Evolutionary conservation across 352 stramenopile genomes (phyloP).

Genomic region (Stramenopiles sp.): DNA sequence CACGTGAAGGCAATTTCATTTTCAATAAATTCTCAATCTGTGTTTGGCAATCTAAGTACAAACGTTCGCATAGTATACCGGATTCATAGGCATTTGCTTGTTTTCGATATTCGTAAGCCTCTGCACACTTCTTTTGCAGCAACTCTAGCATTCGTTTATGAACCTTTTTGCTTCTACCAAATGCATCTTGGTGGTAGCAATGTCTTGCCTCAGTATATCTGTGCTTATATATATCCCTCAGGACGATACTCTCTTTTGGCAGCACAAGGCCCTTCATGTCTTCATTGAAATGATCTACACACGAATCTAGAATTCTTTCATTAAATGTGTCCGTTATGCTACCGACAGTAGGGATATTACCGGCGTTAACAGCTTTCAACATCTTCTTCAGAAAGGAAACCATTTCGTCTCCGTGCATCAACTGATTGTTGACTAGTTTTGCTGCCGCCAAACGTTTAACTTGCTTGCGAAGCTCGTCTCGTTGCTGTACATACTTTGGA

Average conservation of each 20-base stretch:
- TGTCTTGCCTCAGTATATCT: not conserved
- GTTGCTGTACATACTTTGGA: not conserved
- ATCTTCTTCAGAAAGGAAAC: not conserved
- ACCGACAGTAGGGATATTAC: not conserved
- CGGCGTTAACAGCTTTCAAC: not conserved
- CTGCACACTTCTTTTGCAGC: not conserved
- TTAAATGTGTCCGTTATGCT: not conserved
- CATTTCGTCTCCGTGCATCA: not conserved
- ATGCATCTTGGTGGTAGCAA: not conserved
- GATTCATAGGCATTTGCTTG: not conserved
- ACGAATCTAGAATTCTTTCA: not conserved
- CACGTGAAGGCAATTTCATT: not conserved
- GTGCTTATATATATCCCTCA: not conserved
- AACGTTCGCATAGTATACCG: not conserved
- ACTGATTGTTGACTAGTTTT: not conserved
- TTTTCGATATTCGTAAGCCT: not conserved
- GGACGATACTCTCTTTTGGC: not conserved
- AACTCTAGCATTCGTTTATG: not conserved
- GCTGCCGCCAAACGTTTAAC: not conserved
- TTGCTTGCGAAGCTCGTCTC: not conserved
- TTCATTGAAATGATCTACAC: not conserved
- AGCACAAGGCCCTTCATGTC: not conserved
- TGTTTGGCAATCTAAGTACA: not conserved
- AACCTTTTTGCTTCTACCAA: not conserved
- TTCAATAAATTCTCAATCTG: not conserved